Base-by-base conservation (phyloP, 352 stramenopile species). In the Globisporangium viniferum region DNA sequence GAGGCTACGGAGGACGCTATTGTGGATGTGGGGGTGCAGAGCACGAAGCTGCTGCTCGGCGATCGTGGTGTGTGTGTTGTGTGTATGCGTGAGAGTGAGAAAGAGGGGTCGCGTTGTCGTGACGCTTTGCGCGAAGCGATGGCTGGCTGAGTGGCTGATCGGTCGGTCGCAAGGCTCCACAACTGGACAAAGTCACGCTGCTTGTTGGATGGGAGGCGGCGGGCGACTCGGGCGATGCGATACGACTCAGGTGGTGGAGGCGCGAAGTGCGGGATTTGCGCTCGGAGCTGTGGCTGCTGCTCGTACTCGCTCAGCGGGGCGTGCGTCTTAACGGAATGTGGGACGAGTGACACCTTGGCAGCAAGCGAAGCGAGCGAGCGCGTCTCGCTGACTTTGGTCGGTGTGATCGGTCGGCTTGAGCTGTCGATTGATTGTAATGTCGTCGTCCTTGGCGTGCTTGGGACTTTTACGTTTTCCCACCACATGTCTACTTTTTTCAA, bases 391-490 rank as follows among this genome's bases (percentile, higher is more conserved):
- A 20, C 8, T 22, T 46, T 46, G 39, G 48, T 27, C 18, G 41
- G 9, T 49, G 15, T 15, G 39, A 4, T 46, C 20, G 39, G 18
- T 51, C 44, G 2, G 44, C 3, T 49, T n/a, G 41, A n/a, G 22
- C 44, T 51, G 44, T 51, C 44, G 44, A 29, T 29, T 29, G 49
- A 56, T 56, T 10, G 56, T 62, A 22, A 24, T 61, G 55, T n/a
- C 9, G 56, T 61, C 33, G 33, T 62, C 56, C 31, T 62, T 10
- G 49, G 56, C 33, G 15, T 29, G 35, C 31, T 48, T 46, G 36
- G 33, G 20, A 33, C n/a, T 62, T 62, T 62, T 62, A 62, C 56
- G 33, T 24, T 35, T 62, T 33, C 56, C 33, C 56, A 33, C 56
- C 56, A 62, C 56, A 49, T 62, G 56, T 24, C 56, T 44, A 2